Conservation (phyloP, 305 asterid species). For the Plantago rigida region DNA sequence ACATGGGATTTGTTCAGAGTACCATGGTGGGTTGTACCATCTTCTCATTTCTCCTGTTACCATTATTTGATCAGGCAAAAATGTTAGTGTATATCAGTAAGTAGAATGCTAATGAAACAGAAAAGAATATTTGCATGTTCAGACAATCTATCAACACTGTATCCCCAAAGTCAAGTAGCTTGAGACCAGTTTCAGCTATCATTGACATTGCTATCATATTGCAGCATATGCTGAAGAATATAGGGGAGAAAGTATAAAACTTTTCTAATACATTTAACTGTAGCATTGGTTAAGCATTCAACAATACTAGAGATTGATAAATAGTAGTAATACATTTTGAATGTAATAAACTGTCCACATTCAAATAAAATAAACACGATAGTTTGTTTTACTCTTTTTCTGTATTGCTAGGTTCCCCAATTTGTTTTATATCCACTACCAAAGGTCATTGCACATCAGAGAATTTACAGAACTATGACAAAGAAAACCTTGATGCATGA, state of each 20-base stretch:
- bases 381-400: background rate
- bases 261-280: background rate
- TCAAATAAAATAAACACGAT: background rate
- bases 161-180: background rate
- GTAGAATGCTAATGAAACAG: slow-evolving; percentile 19
- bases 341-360: background rate
- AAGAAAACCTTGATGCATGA: background rate
- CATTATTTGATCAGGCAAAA: slow-evolving; percentile 26
- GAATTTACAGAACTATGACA: background rate
- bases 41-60: slow-evolving; percentile 69
- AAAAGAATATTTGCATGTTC: slow-evolving; percentile 7
- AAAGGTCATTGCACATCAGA: background rate
- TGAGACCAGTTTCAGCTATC: background rate
- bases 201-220: background rate
- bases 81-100: slow-evolving; percentile 22
- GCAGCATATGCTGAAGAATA: background rate
- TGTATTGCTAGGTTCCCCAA: background rate
- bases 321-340: background rate
- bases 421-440: background rate
- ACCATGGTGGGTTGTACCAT: slow-evolving; percentile 99
- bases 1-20: slow-evolving; percentile 62
- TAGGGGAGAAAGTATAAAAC: background rate
- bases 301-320: background rate
- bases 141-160: slow-evolving; percentile 14
- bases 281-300: no score